Evolutionary conservation across 2,329 filamentous ascomycete species (phyloP).

Genomic region (Aspergillus pseudotamarii): DNA sequence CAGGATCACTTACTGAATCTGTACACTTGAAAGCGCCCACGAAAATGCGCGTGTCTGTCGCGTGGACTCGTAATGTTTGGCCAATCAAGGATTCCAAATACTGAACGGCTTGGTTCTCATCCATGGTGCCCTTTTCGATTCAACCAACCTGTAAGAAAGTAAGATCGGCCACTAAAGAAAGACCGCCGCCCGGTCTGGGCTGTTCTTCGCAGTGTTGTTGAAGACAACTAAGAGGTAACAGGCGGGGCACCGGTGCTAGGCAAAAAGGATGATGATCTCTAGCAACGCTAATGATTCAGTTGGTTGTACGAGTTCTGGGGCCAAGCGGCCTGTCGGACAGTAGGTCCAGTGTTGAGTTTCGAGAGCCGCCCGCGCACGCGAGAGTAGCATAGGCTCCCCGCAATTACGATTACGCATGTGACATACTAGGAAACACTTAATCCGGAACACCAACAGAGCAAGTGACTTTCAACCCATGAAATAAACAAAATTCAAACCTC

Average conservation of each 20-base stretch:
- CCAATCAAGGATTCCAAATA: conserved; percentile 66
- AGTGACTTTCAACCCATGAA: neutral
- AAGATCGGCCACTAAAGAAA: conserved; percentile 12
- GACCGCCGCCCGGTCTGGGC: conserved; percentile 11
- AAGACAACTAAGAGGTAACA: neutral
- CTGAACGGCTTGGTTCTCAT: conserved; percentile 37
- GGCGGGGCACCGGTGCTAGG: neutral
- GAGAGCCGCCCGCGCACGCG: neutral
- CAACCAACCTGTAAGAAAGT: neutral
- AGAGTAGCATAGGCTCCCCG: neutral
- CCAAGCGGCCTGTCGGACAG: neutral
- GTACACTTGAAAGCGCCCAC: conserved; percentile 92
- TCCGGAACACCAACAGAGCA: neutral
- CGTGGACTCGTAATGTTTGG: conserved; percentile 76
- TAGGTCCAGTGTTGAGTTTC: neutral
- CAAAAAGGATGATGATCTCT: neutral
- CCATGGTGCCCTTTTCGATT: conserved; percentile 27
- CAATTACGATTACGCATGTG: neutral
- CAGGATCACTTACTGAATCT: conserved; percentile 68
- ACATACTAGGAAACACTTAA: neutral
- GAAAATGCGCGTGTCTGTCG: conserved; percentile 84
- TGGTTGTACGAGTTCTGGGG: conserved; percentile 5
- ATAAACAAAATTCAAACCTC: neutral
- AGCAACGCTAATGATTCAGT: neutral
- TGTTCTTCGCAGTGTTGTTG: conserved; percentile 7